A percentile compares a stretch with the other conserved stretches of the same genome.
Conservation (phyloP, 306 rosid species). For the Chamaecrista fasciculata region DNA sequence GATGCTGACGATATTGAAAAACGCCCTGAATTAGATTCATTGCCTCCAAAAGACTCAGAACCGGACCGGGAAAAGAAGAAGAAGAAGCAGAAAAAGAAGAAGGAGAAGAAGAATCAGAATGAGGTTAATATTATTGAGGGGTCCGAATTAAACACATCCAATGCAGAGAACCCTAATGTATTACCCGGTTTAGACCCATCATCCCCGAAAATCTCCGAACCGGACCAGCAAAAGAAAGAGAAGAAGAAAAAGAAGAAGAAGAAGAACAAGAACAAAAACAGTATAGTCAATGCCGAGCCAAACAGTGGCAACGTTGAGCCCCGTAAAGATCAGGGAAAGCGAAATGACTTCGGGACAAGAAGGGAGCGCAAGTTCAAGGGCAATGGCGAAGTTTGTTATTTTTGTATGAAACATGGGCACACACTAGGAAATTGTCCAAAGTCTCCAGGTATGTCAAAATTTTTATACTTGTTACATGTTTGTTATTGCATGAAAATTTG, state of each 20-base stretch:
- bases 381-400: constrained; percentile 58
- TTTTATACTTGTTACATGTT: not conserved
- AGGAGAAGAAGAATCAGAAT: constrained; percentile 11
- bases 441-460: constrained; percentile 52
- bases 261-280: constrained; percentile 25
- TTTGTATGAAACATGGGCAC: constrained; percentile 75
- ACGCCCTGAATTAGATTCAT: no score
- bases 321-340: not conserved
- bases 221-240: constrained; percentile 38
- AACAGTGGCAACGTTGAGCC: not conserved
- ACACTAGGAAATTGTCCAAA: constrained; percentile 54
- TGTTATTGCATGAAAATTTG: constrained; percentile 4
- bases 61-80: constrained; percentile 43
- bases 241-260: constrained; percentile 34
- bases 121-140: constrained; percentile 44
- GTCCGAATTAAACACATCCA: not conserved
- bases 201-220: constrained; percentile 33
- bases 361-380: not conserved
- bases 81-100: constrained; percentile 36
- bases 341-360: not conserved
- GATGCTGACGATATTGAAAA: no score
- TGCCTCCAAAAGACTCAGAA: constrained; percentile 21
- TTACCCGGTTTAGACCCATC: constrained; percentile 41
- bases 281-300: constrained; percentile 28
- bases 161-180: not conserved